These are phyloP conservation scores for Pestalotiopsis sp. DNA, from an alignment of 2,329 filamentous ascomycete species.

Conservation along the genomic window DNA sequence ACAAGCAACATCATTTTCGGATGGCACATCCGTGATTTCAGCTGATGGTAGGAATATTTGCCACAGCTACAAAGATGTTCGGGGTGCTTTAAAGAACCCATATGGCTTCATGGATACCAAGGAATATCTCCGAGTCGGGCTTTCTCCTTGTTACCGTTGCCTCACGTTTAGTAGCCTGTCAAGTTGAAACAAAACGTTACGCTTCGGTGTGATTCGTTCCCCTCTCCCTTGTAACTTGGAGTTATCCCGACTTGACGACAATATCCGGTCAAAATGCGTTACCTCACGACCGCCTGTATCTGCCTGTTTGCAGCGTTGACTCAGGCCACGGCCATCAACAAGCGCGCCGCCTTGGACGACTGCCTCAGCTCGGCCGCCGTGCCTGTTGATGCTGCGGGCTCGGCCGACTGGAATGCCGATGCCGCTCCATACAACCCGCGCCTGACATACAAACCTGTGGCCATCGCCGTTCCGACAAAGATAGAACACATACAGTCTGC, in stretches of 20 bases:
- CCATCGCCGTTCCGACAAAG: conserved; percentile 44
- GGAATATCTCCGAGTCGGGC: too few species aligned
- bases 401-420: conserved; percentile 31
- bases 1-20: conserved; percentile 1
- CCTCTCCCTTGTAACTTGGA: not conserved
- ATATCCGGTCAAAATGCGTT: not conserved
- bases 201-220: not conserved
- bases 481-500: conserved; percentile 45
- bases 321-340: conserved; percentile 26
- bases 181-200: not conserved
- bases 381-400: conserved; percentile 26
- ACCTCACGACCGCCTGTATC: conserved; percentile 23
- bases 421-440: conserved; percentile 31
- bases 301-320: conserved; percentile 26
- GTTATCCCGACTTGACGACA: not conserved
- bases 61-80: not conserved
- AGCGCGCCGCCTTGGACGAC: conserved; percentile 28
- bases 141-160: not conserved
- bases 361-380: conserved; percentile 28
- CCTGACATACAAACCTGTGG: conserved; percentile 35
- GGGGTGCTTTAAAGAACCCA: not conserved
- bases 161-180: not conserved
- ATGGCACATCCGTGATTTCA: not conserved
- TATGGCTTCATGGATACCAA: not conserved
- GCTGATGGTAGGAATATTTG: not conserved